These are phyloP conservation scores for Moringa oleifera DNA, from an alignment of 345 rosid species.

Conservation along the genomic window DNA sequence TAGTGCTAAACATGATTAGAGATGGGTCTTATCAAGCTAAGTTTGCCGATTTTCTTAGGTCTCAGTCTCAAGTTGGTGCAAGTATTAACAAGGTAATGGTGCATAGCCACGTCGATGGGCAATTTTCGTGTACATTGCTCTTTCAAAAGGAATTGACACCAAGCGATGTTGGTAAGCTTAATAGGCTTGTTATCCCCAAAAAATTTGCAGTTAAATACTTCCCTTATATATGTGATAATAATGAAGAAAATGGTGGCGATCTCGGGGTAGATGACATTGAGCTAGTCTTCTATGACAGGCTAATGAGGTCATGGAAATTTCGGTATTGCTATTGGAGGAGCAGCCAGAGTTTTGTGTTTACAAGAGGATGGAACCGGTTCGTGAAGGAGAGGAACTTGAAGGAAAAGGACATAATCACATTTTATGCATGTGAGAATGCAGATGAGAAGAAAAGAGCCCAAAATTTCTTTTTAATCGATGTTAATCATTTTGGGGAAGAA, in stretches of 20 bases:
- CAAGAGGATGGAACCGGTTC: constrained; percentile 78
- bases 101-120: constrained; percentile 15
- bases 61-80: constrained; percentile 9
- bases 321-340: constrained; percentile 88
- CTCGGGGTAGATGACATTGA: constrained; percentile 26
- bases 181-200: constrained; percentile 82
- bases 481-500: constrained; percentile 13
- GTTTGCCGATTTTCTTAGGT: constrained; percentile 34
- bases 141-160: constrained; percentile 79
- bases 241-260: too few relatives aligned
- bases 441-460: constrained; percentile 7
- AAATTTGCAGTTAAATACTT: constrained; percentile 55
- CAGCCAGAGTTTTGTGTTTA: constrained; percentile 86
- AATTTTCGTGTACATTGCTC: constrained; percentile 29
- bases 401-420: constrained; percentile 45
- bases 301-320: constrained; percentile 71
- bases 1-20: constrained; percentile 52
- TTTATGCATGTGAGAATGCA: constrained; percentile 32
- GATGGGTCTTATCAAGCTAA: constrained; percentile 62
- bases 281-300: constrained; percentile 51
- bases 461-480: constrained; percentile 40
- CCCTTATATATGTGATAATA: constrained; percentile 27
- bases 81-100: constrained; percentile 13
- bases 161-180: constrained; percentile 85
- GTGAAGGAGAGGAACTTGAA: constrained; percentile 59